Evolutionary conservation across 2,329 filamentous ascomycete genomes (phyloP).

Genomic region (Exophiala alcalophila): DNA sequence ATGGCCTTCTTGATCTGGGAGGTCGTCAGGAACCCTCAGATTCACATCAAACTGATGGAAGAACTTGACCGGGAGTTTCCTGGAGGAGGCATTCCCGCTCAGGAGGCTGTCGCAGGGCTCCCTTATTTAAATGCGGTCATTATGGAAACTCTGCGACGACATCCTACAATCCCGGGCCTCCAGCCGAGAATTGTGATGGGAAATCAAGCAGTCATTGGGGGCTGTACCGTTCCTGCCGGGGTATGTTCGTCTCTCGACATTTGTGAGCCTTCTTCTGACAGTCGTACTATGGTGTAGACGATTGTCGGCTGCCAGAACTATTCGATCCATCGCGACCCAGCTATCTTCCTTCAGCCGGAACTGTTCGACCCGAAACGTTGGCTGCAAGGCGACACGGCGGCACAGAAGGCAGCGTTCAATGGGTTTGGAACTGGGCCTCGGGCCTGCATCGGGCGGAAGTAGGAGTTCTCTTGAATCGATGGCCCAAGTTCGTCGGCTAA

Average conservation of each 20-base stretch:
- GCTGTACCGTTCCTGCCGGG: background rate
- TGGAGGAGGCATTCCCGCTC: background rate
- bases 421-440: conserved; percentile 3
- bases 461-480: too few relatives aligned
- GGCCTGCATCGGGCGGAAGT: conserved; percentile 8
- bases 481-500: too few relatives aligned
- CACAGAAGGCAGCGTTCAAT: conserved; percentile 3
- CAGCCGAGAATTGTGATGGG: background rate
- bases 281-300: background rate
- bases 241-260: background rate
- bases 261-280: background rate
- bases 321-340: background rate
- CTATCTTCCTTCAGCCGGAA: background rate
- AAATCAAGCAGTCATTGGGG: too few relatives aligned
- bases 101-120: background rate
- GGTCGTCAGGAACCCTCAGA: background rate
- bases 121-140: conserved; percentile 8
- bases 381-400: background rate
- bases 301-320: conserved; percentile 6
- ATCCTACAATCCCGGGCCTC: conserved; percentile 4
- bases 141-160: conserved; percentile 1
- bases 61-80: conserved; percentile 2
- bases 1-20: conserved; percentile 1
- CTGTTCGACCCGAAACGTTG: background rate
- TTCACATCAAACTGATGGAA: conserved; percentile 1